Conservation (phyloP, 768 basidiomycete species). For the Suillus subluteus region DNA sequence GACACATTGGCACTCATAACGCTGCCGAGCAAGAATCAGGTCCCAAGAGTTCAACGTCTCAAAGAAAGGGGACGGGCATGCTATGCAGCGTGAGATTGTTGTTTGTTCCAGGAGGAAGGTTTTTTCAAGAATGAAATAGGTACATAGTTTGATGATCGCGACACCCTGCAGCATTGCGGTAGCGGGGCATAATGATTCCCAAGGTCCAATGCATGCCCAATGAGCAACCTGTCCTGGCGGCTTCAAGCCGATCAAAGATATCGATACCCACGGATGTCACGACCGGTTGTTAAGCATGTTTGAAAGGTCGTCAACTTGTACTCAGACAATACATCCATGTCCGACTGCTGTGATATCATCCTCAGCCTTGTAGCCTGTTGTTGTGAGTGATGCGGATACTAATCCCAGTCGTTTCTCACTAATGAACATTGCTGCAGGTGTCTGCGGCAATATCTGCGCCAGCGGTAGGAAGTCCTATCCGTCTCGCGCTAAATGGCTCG, state of each 20-base stretch:
- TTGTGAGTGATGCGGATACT: slow-evolving; percentile 2
- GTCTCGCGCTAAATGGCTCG: not conserved
- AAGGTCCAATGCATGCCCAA: not conserved
- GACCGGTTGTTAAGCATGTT: not conserved
- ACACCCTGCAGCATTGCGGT: not conserved
- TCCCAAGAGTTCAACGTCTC: too few species aligned
- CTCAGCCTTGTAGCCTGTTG: slow-evolving; percentile 25
- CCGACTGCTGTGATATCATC: slow-evolving; percentile 28
- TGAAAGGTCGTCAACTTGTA: not conserved
- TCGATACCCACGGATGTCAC: not conserved
- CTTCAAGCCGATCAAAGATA: not conserved
- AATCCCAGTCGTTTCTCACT: slow-evolving; percentile 14
- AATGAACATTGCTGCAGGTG: slow-evolving; percentile 12
- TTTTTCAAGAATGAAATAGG: not conserved
- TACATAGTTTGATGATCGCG: not conserved
- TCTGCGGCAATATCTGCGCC: not conserved
- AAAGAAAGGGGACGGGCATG: not conserved
- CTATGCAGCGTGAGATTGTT: not conserved
- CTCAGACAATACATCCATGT: not conserved
- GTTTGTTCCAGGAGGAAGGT: not conserved
- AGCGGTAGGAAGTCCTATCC: not conserved
- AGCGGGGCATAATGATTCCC: not conserved
- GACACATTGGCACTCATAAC: too few species aligned
- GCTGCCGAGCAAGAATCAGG: too few species aligned
- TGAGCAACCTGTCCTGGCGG: not conserved